These are phyloP conservation scores for Aspergillus brunneoviolaceus DNA, from an alignment of 2,329 filamentous ascomycete genomes.

Conservation along the genomic window DNA sequence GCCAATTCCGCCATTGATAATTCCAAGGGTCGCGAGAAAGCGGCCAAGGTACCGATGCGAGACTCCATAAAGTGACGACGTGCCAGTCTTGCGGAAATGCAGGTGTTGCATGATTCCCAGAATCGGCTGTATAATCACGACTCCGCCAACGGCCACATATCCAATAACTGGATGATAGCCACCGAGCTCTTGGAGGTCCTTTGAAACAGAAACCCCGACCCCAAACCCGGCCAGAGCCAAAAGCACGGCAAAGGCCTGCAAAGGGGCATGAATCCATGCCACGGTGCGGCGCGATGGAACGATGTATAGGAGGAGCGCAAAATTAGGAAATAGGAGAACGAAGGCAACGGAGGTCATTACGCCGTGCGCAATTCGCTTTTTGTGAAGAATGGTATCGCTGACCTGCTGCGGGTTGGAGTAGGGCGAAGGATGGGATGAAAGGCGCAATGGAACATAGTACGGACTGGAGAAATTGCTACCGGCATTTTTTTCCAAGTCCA, in stretches of 20 bases:
- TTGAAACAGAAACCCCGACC: constrained; percentile 51
- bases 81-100: constrained; percentile 47
- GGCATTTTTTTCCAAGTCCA: constrained; percentile 51
- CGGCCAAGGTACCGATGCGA: constrained; percentile 55
- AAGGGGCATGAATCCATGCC: constrained; percentile 45
- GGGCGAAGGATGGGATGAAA: constrained; percentile 8
- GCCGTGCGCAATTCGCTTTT: constrained; percentile 21
- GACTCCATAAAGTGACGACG: constrained; percentile 47
- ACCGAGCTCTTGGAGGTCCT: constrained; percentile 36
- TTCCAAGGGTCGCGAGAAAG: constrained; percentile 48
- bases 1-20: constrained; percentile 56
- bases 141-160: constrained; percentile 46
- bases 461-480: constrained; percentile 47
- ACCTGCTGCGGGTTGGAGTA: constrained; percentile 15
- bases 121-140: constrained; percentile 57
- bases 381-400: constrained; percentile 17
- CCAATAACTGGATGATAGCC: constrained; percentile 53
- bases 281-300: constrained; percentile 43
- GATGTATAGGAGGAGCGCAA: constrained; percentile 35
- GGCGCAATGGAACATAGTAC: constrained; percentile 19
- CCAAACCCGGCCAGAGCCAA: constrained; percentile 51
- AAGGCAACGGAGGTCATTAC: constrained; percentile 30
- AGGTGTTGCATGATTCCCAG: constrained; percentile 52
- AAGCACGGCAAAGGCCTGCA: constrained; percentile 50
- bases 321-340: constrained; percentile 42